Evolutionary conservation across 169 alveolate species (phyloP), one percentile per base, ranked within the genome.

Genomic region (Plasmodium sp.): DNA sequence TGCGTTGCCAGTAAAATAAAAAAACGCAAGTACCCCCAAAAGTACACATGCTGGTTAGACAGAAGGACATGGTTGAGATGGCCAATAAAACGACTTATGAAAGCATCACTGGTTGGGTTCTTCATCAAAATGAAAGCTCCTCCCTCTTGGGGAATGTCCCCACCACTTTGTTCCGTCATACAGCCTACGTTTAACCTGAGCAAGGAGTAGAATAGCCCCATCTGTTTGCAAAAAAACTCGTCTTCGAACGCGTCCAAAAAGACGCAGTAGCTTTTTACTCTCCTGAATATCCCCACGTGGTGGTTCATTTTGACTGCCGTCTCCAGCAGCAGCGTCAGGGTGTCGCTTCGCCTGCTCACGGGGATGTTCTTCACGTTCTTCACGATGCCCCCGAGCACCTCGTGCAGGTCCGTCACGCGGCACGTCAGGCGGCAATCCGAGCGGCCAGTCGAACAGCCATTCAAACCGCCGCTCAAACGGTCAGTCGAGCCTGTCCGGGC

Each of bases 361-460:
- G 85, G 86, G 74, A 94, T 84, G 81, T 58, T 95, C 16, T 58
- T 82, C 14, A 95, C 45, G 34, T 74, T 90, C 82, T 88, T 43
- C 31, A 79, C 80, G 7, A 92, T 84, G 27, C 79, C 72, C n/a
- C 74, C 39, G 27, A 83, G 18, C 5, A 92, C 81, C 79, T 81
- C 80, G 7, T 73, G 84, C 16, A 95, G 45, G 16, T 36, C 4
- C 4, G 36, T 62, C 39, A 22, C 27, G 27, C 27, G 27, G 27
- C 27, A 22, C 27, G n/a, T n/a, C 36, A 1, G n/a, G 12, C 5
- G 0, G 31, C 34, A n/a, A 14, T 62, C 16, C 72, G 3, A 16
- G 31, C 6, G 27, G 27, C n/a, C 3, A 0, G 0, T 56, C 72
- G 5, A 16, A 7, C 1, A 18, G 31, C 22, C 1, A 2, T 56